Evolutionary conservation across 2,329 filamentous ascomycete genomes (phyloP), one percentile per base, ranked within the genome.

Genomic region (Fusarium austroafricanum): DNA sequence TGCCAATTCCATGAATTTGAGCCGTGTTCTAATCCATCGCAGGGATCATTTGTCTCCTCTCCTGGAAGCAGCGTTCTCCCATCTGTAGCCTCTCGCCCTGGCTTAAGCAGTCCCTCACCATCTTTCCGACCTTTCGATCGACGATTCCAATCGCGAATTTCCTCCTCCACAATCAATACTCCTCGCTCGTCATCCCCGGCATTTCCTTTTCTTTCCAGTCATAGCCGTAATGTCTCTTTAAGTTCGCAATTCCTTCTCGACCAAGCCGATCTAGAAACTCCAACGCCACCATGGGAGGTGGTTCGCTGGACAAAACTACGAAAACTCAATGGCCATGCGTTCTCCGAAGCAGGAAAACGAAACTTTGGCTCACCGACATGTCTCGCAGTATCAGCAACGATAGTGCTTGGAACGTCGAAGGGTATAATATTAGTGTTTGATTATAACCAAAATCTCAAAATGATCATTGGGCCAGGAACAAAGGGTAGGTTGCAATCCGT

Each of bases 341-440:
- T 98, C 78, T 97, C 95, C 4, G 96, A 99, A 79, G 87, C 90
- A 42, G 96, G 94, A 35, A 96, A 90, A 80, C 90, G 96, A 64
- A 97, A 92, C 78, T 98, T 97, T 83, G 96, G 96, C 28, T 86
- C 90, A 39, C 94, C 95, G 23, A 97, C 95, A 0, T 97, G 94
- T 80, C 86, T 98, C 73, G 90, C 91, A 39, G 91, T 97, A 46
- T 94, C 95, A 67, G 92, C 94, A 4, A 89, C 90, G 10, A 96
- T 99, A 72, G 92, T 94, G 15, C 81, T 99, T 53, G 96, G 96
- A 26, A 99, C 96, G 1, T 92, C 93, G 5, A 98, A 97, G 79
- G 96, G 96, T 54, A 90, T 97, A 78, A 92, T 98, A 58, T 83
- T 99, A 76, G 89, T 98, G 61, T 99, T 99, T 81, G 96, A 99